These are phyloP conservation scores for Chalciporus sphaerocephalus DNA, from an alignment of 768 basidiomycete genomes.

Conservation along the genomic window DNA sequence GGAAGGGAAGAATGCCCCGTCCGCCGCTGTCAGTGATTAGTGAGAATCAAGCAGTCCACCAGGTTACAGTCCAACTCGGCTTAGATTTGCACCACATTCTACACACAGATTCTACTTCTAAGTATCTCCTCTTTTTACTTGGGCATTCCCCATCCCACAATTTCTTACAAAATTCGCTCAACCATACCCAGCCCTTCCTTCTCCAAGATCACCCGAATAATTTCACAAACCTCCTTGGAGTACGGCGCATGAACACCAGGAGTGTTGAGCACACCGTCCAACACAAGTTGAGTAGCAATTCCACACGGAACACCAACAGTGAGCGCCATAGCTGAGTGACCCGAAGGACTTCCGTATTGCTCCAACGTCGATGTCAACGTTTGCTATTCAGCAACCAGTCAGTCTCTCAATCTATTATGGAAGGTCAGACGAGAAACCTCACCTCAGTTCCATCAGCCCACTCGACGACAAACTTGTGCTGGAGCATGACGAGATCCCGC, in stretches of 20 bases:
- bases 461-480: slow-evolving; percentile 95
- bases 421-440: slow-evolving; percentile 14
- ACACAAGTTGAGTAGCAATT: slow-evolving; percentile 85
- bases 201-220: slow-evolving; percentile 63
- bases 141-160: not conserved
- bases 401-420: not conserved
- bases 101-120: not conserved
- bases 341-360: slow-evolving; percentile 74
- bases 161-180: slow-evolving; percentile 61
- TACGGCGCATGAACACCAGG: slow-evolving; percentile 88
- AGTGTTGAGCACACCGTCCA: slow-evolving; percentile 76
- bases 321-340: slow-evolving; percentile 86
- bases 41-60: too few species aligned
- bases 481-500: slow-evolving; percentile 94
- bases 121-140: not conserved
- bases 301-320: slow-evolving; percentile 93
- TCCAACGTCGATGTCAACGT: slow-evolving; percentile 89
- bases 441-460: slow-evolving; percentile 78
- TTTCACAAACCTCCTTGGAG: slow-evolving; percentile 77
- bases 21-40: too few species aligned
- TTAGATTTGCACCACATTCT: not conserved
- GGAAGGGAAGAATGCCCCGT: too few species aligned
- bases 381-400: slow-evolving; percentile 43
- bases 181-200: slow-evolving; percentile 69
- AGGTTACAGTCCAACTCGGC: too few species aligned